Evolutionary conservation across 257 asterid genomes (phyloP).

Genomic region (Jasminum sambac): DNA sequence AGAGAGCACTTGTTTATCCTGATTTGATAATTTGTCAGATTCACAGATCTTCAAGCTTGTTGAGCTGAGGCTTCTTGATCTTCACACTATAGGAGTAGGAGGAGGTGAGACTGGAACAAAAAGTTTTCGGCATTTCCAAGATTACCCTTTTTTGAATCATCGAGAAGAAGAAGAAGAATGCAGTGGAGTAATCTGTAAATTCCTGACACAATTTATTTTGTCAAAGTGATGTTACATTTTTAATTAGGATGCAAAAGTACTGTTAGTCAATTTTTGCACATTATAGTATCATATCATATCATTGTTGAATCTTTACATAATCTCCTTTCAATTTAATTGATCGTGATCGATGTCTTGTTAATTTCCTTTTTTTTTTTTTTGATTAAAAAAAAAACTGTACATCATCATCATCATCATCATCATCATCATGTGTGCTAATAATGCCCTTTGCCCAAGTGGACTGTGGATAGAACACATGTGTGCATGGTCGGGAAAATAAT

Average conservation of each 20-base stretch:
- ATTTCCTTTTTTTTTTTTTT: not conserved
- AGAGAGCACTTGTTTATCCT: not conserved
- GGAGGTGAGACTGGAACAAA: not conserved
- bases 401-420: no score
- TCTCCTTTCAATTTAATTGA: not conserved
- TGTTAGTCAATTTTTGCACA: not conserved
- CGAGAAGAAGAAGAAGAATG: conserved; percentile 6
- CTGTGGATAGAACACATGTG: no score
- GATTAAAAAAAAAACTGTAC: no score
- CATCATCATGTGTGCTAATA: not conserved
- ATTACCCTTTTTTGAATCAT: not conserved
- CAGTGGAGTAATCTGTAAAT: conserved; percentile 45
- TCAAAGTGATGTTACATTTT: not conserved
- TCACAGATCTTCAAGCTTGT: not conserved
- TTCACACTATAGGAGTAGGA: no score
- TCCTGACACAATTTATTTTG: conserved; percentile 35
- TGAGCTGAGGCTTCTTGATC: not conserved
- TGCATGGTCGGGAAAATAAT: no score
- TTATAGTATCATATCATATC: not conserved
- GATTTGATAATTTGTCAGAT: not conserved
- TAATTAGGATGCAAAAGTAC: not conserved
- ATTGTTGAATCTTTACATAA: not conserved
- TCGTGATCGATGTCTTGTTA: not conserved
- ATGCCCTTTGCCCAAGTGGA: no score
- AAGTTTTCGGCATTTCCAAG: not conserved